These are phyloP conservation scores for Nepenthes mirabilis DNA, from an alignment of 148 eudicot genomes.

Conservation along the genomic window DNA sequence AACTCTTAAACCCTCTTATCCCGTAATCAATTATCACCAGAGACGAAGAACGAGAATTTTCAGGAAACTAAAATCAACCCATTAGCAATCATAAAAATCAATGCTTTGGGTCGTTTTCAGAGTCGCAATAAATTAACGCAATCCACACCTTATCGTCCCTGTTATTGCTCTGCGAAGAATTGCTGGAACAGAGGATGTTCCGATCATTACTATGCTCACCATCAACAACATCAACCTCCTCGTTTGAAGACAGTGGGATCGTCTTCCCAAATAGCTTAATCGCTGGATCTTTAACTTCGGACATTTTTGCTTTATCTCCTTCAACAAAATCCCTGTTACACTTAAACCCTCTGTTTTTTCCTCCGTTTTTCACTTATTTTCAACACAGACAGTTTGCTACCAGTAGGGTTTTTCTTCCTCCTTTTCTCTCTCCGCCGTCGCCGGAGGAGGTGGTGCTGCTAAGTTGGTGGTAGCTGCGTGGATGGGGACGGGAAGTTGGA, in stretches of 20 bases:
- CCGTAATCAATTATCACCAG: too few relatives aligned
- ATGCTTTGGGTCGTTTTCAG: constrained; percentile 14
- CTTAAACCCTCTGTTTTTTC: too few relatives aligned
- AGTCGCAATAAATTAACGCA: constrained; percentile 1
- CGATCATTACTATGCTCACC: constrained; percentile 13
- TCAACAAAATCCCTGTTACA: too few relatives aligned
- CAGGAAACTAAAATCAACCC: constrained; percentile 15
- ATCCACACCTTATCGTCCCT: constrained; percentile 17
- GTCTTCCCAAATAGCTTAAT: constrained; percentile 51
- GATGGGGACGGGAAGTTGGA: too few relatives aligned
- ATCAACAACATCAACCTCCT: constrained; percentile 4
- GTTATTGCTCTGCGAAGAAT: constrained; percentile 10
- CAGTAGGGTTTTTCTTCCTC: too few relatives aligned
- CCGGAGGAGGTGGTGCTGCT: too few relatives aligned
- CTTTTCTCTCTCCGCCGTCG: too few relatives aligned
- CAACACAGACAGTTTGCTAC: too few relatives aligned
- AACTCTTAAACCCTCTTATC: background rate
- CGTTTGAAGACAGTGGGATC: constrained; percentile 21
- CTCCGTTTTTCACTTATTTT: too few relatives aligned
- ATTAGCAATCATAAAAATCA: background rate
- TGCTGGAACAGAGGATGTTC: background rate
- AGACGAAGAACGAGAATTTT: background rate
- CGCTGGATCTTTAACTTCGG: constrained; percentile 33
- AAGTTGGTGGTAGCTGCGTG: too few relatives aligned
- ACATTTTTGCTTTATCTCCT: constrained; percentile 11